Evolutionary conservation across 2,329 filamentous ascomycete genomes (phyloP).

Genomic region (Fusarium nodosum): DNA sequence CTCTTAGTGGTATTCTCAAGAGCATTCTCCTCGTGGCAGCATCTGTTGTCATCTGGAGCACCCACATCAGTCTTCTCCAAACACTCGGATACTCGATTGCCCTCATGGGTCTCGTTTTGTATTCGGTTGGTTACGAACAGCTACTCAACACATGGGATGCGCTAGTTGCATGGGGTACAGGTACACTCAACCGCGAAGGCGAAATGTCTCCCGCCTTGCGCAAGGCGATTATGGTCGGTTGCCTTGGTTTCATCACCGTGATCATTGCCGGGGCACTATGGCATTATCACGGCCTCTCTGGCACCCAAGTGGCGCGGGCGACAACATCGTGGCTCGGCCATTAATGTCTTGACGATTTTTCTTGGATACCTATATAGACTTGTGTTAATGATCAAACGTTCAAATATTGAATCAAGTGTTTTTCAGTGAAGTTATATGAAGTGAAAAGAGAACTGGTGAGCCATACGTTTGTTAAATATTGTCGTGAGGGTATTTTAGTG

Average conservation of each 20-base stretch:
- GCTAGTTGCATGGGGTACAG: constrained; percentile 44
- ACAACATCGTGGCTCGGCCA: constrained; percentile 45
- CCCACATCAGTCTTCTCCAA: constrained; percentile 77
- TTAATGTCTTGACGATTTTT: constrained; percentile 33
- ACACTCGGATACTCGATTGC: constrained; percentile 84
- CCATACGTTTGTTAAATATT: not conserved
- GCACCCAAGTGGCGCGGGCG: constrained; percentile 30
- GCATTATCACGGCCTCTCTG: constrained; percentile 43
- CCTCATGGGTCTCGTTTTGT: constrained; percentile 64
- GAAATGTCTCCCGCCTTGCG: constrained; percentile 42
- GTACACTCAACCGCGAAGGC: constrained; percentile 42
- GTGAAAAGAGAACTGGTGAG: not conserved
- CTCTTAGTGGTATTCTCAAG: constrained; percentile 87
- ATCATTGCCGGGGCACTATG: constrained; percentile 48
- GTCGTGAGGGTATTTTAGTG: constrained; percentile 38
- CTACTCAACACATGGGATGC: constrained; percentile 46
- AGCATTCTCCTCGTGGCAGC: constrained; percentile 84
- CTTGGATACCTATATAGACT: constrained; percentile 40
- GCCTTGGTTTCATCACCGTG: constrained; percentile 48
- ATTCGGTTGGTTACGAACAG: constrained; percentile 60
- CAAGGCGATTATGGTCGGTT: constrained; percentile 43
- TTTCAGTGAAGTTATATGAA: not conserved
- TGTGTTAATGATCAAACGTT: constrained; percentile 40
- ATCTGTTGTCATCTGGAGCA: constrained; percentile 83
- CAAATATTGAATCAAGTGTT: not conserved